Base-by-base conservation (phyloP, 2,329 filamentous ascomycete species). In the Epicoccum sorghinum region DNA sequence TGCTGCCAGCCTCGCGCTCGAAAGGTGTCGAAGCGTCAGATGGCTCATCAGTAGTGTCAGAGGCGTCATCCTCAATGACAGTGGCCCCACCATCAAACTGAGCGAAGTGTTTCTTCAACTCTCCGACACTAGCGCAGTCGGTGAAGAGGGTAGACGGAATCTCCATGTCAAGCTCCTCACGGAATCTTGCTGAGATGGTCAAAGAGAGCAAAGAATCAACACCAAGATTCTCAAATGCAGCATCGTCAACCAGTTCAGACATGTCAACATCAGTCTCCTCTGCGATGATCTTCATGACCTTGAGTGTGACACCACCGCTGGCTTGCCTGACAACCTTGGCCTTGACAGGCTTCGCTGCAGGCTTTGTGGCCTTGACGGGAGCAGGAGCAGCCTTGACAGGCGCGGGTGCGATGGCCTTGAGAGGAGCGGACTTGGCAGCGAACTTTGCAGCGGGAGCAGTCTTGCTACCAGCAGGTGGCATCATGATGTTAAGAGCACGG, bases 231-330 rank as follows among this genome's bases (percentile, higher is more conserved):
- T 85, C 83, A 61, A 86, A 86, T 44, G 82, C 81, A 47, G 84
- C 79, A 47, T 84, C 82, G 47, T 86, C 83, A 10, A 84, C 80
- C 47, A 87, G 79, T 65, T 87, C 84, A 18, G 78, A 77, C 64
- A 82, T 78, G 46, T 83, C 81, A 18, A 87, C 78, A 57, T 84
- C 83, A 42, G 83, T 83, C 70, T 90, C 88, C 33, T 82, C 79
- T n/a, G 87, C 84, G 58, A 90, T 86, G 51, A 87, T 89, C 48
- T 83, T 81, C 71, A 88, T 85, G 41, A 89, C 80, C 58, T 79
- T 78, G 55, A 62, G 82, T 70, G 68, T 79, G 65, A 76, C 80
- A 75, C 33, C 83, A 66, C 67, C 80, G 38, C 66, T 77, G 59
- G 78, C 72, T 13, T 76, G 69, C 64, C 83, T 82, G 44, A 78